Evolutionary conservation across 129 eudicot species (phyloP), one percentile per base, ranked within the genome.

Genomic region (Scalesia atractyloides): DNA sequence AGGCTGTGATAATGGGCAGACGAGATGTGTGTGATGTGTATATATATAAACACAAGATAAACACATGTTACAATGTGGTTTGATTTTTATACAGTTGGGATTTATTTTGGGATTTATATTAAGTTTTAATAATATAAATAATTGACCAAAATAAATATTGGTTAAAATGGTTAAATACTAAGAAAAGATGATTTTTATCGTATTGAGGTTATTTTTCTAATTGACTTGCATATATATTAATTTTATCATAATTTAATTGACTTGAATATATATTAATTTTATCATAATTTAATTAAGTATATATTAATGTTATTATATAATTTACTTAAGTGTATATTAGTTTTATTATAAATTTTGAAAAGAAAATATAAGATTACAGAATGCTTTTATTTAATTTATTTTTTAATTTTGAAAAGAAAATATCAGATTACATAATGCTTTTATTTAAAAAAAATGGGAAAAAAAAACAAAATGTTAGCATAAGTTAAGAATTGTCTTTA

Each of bases 71-170:
- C 72, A 74, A 74, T 44, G 72, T 43, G 68, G 74, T 16, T 66
- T 56, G 74, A 76, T 67, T 75, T 76, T 19, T 19, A 56, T 67
- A 67, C 74, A 67, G 74, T 76, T 76, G 74, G 59, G 74, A 61
- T 67, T 75, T 66, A 41, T 52, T 63, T 36, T 73, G 20, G 2
- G 26, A 52, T 59, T 17, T 9, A 0, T 36, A 3, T 36, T 36
- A 24, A 24, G 2, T 24, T 30, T 26, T 26, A 26, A 26, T 26
- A 26, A 30, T 30, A 30, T 30, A 30, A 3, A 30, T 30, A 2
- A 30, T 30, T 30, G 34, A 30, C 34, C 34, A 30, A 30, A 30
- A 1, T 30, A 65, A 36, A 65, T 22, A 58, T 58, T 58, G 17
- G 37, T 56, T 56, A 10, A 20, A 56, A n/a, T n/a, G n/a, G n/a